Percentiles rank a stretch among this genome's conserved stretches.
Conservation (phyloP, 768 basidiomycete species). For the Naganishia randhawae region DNA sequence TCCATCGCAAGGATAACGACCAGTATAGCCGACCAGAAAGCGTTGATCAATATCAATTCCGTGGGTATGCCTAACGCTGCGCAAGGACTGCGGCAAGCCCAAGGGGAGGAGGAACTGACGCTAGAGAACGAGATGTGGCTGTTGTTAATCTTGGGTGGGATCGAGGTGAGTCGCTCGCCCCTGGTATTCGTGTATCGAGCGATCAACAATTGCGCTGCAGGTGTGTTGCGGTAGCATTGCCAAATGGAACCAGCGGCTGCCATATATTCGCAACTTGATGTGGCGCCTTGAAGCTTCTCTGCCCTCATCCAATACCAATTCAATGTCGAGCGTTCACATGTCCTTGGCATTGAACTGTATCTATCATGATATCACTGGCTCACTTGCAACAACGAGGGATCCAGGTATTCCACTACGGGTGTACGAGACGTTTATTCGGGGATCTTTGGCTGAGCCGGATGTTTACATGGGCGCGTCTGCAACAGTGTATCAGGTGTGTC, state of each 20-base stretch:
- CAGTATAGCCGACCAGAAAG: conserved; percentile 21
- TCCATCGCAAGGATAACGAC: conserved; percentile 27
- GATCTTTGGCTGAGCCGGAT: conserved; percentile 11
- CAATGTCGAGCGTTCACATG: conserved; percentile 19
- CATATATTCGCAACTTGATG: conserved; percentile 24
- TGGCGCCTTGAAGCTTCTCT: conserved; percentile 18
- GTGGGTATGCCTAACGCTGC: neutral
- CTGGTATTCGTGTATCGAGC: too few species aligned
- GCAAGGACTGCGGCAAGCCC: neutral
- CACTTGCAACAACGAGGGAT: conserved; percentile 17
- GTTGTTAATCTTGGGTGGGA: conserved; percentile 24
- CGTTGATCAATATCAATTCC: conserved; percentile 17
- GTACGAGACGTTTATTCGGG: conserved; percentile 22
- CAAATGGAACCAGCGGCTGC: conserved; percentile 22
- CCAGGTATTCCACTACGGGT: conserved; percentile 16
- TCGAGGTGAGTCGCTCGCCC: conserved; percentile 17
- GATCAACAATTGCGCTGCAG: neutral
- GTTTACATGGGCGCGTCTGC: conserved; percentile 24
- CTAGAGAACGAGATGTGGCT: conserved; percentile 28
- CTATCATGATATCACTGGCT: conserved; percentile 24
- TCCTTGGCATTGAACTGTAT: conserved; percentile 20
- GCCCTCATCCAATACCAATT: conserved; percentile 10
- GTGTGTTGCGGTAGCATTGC: conserved; percentile 24
- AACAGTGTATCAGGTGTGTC: conserved; percentile 24
- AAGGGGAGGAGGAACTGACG: conserved; percentile 19